Conservation (phyloP, 371 early-diverging fungal species). For the Rhizopus stolonifer region DNA sequence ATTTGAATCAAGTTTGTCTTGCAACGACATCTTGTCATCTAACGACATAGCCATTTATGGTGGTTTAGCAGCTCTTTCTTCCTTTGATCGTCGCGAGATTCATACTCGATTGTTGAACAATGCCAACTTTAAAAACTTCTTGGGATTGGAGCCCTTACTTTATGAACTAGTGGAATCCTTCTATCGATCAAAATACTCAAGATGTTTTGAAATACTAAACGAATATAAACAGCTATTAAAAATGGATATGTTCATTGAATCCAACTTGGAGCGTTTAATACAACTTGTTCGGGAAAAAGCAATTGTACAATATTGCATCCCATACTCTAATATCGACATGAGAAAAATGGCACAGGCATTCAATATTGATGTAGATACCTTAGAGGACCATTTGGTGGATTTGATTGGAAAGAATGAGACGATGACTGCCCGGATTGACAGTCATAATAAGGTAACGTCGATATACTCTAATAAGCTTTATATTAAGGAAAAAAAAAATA, state of each 20-base stretch:
- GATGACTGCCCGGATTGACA: conserved; percentile 80
- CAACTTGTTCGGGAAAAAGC: conserved; percentile 75
- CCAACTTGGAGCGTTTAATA: conserved; percentile 66
- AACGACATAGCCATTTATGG: conserved; percentile 86
- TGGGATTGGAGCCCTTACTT: conserved; percentile 82
- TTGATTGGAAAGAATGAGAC: conserved; percentile 63
- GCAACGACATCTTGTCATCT: conserved; percentile 64
- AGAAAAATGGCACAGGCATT: conserved; percentile 78
- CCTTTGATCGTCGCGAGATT: conserved; percentile 73
- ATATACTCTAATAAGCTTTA: not conserved
- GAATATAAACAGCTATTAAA: conserved; percentile 66
- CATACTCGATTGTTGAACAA: conserved; percentile 71
- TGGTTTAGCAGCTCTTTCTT: conserved; percentile 77
- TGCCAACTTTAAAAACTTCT: conserved; percentile 68
- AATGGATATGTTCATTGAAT: conserved; percentile 73
- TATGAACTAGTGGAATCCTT: conserved; percentile 69
- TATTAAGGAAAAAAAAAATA: conserved; percentile 1
- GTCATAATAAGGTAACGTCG: conserved; percentile 73
- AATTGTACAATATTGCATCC: conserved; percentile 78
- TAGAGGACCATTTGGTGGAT: conserved; percentile 71
- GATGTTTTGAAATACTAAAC: conserved; percentile 67
- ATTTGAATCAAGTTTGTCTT: conserved; percentile 51
- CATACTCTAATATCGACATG: conserved; percentile 79
- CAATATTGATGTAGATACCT: conserved; percentile 49
- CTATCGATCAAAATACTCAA: conserved; percentile 73